Percentiles rank a stretch among this genome's conserved stretches.
Conservation (phyloP, 2,329 filamentous ascomycete genomes). For the Herpotrichia juniperi region DNA sequence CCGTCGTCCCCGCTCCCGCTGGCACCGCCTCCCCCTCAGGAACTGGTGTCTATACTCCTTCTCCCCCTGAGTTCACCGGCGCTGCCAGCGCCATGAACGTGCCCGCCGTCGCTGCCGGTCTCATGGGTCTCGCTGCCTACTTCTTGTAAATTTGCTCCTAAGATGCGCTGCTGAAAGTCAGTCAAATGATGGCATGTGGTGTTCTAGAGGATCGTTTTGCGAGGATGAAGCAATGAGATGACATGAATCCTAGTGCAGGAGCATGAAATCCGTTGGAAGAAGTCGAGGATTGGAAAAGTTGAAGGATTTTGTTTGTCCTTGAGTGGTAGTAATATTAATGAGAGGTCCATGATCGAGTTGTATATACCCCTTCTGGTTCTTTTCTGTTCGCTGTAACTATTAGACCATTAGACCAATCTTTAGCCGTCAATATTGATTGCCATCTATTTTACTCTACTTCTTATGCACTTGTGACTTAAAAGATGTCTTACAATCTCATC, state of each 20-base stretch:
- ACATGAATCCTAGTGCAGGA: conserved; percentile 1
- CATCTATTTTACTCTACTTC: background rate
- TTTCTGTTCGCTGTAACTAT: background rate
- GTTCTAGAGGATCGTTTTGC: background rate
- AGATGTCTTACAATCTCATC: no score
- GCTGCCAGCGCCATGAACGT: conserved; percentile 10
- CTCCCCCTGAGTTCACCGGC: conserved; percentile 13
- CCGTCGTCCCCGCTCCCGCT: conserved; percentile 3
- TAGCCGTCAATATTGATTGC: background rate
- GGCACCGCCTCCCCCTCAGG: conserved; percentile 25
- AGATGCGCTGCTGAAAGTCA: no score
- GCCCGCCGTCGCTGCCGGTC: conserved; percentile 8
- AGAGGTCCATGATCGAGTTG: conserved; percentile 1
- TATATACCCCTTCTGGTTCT: conserved; percentile 4
- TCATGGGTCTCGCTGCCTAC: conserved; percentile 10
- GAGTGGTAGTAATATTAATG: conserved; percentile 1
- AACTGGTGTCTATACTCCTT: conserved; percentile 21
- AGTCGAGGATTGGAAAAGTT: no score
- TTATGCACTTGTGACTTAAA: background rate
- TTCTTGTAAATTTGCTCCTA: conserved; percentile 12
- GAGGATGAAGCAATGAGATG: background rate
- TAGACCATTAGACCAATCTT: background rate
- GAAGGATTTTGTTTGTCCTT: background rate
- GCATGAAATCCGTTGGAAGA: background rate
- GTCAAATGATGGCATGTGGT: no score